Evolutionary conservation across 225 moss, liverwort and hornwort species (phyloP).

Genomic region (Sphagnum tenellum): DNA sequence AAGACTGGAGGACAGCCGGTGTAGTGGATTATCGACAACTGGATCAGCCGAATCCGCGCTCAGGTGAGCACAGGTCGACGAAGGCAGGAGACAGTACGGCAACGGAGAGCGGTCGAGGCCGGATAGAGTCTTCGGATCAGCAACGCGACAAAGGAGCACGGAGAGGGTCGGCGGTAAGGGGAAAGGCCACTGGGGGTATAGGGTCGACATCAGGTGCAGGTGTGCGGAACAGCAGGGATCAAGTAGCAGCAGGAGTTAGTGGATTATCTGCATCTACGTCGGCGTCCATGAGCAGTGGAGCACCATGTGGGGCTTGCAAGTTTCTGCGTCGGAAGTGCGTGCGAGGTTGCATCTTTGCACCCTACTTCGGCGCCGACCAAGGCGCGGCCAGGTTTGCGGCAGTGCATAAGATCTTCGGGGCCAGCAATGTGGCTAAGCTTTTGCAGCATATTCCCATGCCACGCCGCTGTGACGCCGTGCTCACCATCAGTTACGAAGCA

Average conservation of each 20-base stretch:
- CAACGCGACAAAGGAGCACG: too few species aligned
- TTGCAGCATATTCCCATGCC: conserved; percentile 44
- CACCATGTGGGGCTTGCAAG: conserved; percentile 62
- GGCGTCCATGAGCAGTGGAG: conserved; percentile 61
- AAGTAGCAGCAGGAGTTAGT: conserved; percentile 14
- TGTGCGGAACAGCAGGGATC: conserved; percentile 25
- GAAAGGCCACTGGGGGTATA: too few species aligned
- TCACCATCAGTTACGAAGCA: conserved; percentile 52
- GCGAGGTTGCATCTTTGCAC: conserved; percentile 55
- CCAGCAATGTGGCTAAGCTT: conserved; percentile 61
- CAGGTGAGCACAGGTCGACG: too few species aligned
- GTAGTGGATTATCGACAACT: too few species aligned
- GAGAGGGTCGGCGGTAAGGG: too few species aligned
- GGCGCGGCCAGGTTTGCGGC: conserved; percentile 48
- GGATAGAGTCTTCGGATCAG: too few species aligned
- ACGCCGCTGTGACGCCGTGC: conserved; percentile 51
- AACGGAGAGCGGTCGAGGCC: too few species aligned
- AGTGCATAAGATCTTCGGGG: conserved; percentile 56
- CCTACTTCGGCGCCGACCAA: conserved; percentile 61
- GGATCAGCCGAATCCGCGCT: too few species aligned
- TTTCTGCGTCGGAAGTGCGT: conserved; percentile 51
- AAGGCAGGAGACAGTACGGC: too few species aligned
- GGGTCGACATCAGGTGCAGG: conserved; percentile 5
- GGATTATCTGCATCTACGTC: conserved; percentile 13
- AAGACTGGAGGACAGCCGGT: too few species aligned